A percentile compares a stretch with the other conserved stretches of the same genome.
Evolutionary conservation across 129 eudicot species (phyloP).

Genomic region (Tagetes erecta): DNA sequence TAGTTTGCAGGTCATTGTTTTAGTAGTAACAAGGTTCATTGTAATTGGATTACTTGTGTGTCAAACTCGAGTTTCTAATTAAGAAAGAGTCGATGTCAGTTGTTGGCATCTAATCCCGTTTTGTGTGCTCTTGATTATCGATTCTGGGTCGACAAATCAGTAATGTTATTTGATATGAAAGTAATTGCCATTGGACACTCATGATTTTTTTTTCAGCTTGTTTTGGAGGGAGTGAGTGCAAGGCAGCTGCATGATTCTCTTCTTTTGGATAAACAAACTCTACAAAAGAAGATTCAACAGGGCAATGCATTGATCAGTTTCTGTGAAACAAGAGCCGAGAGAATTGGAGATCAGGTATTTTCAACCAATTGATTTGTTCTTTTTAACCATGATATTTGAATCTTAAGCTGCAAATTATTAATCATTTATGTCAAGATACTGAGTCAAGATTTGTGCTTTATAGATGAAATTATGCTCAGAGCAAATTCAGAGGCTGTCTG

Average conservation of each 20-base stretch:
- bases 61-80: no score
- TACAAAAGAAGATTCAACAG: slow-evolving; percentile 55
- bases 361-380: slow-evolving; percentile 18
- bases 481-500: slow-evolving; percentile 65
- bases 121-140: no score
- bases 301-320: slow-evolving; percentile 50
- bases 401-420: not conserved
- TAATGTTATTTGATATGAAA: not conserved
- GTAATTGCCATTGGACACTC: slow-evolving; percentile 8
- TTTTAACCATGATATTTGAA: slow-evolving; percentile 5
- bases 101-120: no score
- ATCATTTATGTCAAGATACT: slow-evolving; percentile 10
- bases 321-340: slow-evolving; percentile 58
- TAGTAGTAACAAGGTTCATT: no score
- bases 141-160: not conserved
- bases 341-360: slow-evolving; percentile 89
- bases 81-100: no score
- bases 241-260: slow-evolving; percentile 60
- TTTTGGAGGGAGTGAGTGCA: slow-evolving; percentile 76
- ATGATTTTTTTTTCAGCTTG: slow-evolving; percentile 59
- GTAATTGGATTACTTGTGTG: no score
- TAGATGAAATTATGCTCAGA: slow-evolving; percentile 71
- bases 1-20: no score
- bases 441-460: slow-evolving; percentile 25
- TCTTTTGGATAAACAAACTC: slow-evolving; percentile 60